These are phyloP conservation scores for Parascedosporium putredinis DNA, from an alignment of 2,329 filamentous ascomycete genomes.

Conservation along the genomic window DNA sequence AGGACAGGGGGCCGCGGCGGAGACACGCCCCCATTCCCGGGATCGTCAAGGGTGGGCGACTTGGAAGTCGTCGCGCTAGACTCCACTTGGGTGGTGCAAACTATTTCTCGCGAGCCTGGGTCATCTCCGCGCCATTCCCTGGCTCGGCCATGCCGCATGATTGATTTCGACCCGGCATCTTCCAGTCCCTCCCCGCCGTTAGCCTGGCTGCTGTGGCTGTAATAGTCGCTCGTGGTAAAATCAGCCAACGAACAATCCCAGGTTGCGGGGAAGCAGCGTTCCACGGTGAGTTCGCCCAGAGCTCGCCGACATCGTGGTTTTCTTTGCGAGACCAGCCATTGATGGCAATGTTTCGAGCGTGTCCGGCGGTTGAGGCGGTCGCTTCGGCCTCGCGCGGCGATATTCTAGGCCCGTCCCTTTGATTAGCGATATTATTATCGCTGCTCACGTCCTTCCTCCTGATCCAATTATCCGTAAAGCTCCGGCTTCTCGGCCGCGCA, in stretches of 20 bases:
- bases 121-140: not conserved
- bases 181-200: too few relatives aligned
- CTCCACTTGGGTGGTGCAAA: not conserved
- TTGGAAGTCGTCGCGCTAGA: not conserved
- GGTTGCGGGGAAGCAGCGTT: too few relatives aligned
- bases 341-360: too few relatives aligned
- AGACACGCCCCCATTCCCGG: not conserved
- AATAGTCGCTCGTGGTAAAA: too few relatives aligned
- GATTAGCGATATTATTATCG: not conserved
- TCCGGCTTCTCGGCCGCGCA: not conserved
- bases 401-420: not conserved
- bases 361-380: too few relatives aligned
- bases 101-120: not conserved
- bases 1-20: not conserved
- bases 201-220: too few relatives aligned
- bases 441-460: not conserved
- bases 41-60: not conserved
- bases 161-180: too few relatives aligned
- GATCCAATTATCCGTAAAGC: conserved; percentile 1
- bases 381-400: too few relatives aligned
- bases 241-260: too few relatives aligned
- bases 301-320: too few relatives aligned
- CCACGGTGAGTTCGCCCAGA: too few relatives aligned
- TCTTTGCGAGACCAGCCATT: too few relatives aligned
- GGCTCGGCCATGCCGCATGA: not conserved